phyloP scores from a whole-genome alignment of 345 rosid genomes.

The Orychophragmus violaceus region DNA sequence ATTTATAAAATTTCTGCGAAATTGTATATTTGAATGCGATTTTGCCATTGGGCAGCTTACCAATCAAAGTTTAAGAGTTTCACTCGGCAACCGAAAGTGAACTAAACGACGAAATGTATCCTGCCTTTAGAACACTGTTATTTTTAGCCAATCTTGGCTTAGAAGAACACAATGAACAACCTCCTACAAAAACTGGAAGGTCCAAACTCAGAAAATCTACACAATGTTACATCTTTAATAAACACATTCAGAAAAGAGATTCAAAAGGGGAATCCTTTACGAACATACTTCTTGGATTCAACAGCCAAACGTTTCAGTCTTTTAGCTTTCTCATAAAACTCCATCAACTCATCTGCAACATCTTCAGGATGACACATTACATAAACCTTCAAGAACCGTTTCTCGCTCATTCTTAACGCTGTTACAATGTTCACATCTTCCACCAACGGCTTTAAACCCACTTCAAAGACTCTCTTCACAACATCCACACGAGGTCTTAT shows the following conservation, averaged over 20 bases:
- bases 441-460: conserved; percentile 43
- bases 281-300: conserved; percentile 40
- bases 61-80: too few species aligned
- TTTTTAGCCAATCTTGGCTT: not conserved
- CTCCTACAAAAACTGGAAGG: too few species aligned
- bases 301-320: conserved; percentile 57
- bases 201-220: not conserved
- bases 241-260: not conserved
- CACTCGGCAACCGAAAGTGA: not conserved
- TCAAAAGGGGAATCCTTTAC: conserved; percentile 68
- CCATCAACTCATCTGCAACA: conserved; percentile 53
- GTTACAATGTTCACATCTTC: conserved; percentile 19
- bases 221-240: not conserved
- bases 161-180: not conserved
- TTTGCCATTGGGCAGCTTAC: too few species aligned
- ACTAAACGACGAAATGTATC: not conserved
- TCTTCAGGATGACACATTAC: conserved; percentile 51
- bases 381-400: conserved; percentile 49
- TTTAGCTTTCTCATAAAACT: conserved; percentile 41
- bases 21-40: too few species aligned
- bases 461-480: conserved; percentile 51
- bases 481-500: conserved; percentile 58
- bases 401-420: conserved; percentile 69
- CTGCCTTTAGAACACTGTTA: not conserved
- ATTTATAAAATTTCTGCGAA: too few species aligned